Evolutionary conservation across 495 filamentous ascomycete genomes (phyloP).

Genomic region (Ascodesmis nigricans): DNA sequence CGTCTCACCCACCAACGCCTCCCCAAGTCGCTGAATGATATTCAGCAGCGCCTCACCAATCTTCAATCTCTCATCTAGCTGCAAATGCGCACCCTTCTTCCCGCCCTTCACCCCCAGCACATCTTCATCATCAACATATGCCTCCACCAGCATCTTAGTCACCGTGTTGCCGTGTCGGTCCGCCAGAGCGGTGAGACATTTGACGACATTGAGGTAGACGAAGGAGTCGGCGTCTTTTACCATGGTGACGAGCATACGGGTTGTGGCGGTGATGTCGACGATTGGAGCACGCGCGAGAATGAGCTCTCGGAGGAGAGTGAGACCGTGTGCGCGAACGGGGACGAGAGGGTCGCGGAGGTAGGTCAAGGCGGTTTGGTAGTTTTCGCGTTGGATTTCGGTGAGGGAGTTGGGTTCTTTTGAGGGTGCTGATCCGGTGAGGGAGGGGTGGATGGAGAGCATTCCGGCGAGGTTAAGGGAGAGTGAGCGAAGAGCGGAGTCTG

Average conservation of each 20-base stretch:
- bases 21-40: slow-evolving; percentile 42
- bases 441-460: slow-evolving; percentile 11
- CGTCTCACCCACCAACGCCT: slow-evolving; percentile 35
- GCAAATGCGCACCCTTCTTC: slow-evolving; percentile 13
- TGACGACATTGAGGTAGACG: slow-evolving; percentile 46
- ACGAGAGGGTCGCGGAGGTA: slow-evolving; percentile 57
- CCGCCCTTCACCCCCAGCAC: slow-evolving; percentile 4
- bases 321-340: slow-evolving; percentile 56
- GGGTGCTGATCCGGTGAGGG: background rate
- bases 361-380: slow-evolving; percentile 44
- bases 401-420: slow-evolving; percentile 1
- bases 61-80: slow-evolving; percentile 43
- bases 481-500: slow-evolving; percentile 5
- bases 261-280: slow-evolving; percentile 45
- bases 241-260: slow-evolving; percentile 42
- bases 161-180: slow-evolving; percentile 43
- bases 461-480: slow-evolving; percentile 14
- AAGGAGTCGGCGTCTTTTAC: slow-evolving; percentile 52
- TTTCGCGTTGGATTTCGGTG: slow-evolving; percentile 24
- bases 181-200: slow-evolving; percentile 43
- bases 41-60: slow-evolving; percentile 52
- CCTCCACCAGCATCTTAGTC: slow-evolving; percentile 40
- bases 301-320: slow-evolving; percentile 44
- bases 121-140: slow-evolving; percentile 44
- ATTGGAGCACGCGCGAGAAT: slow-evolving; percentile 39